Percentiles rank a stretch among this genome's conserved stretches.
These are phyloP conservation scores for Trichoderma sp. DNA, from an alignment of 2,329 filamentous ascomycete genomes.

Conservation along the genomic window DNA sequence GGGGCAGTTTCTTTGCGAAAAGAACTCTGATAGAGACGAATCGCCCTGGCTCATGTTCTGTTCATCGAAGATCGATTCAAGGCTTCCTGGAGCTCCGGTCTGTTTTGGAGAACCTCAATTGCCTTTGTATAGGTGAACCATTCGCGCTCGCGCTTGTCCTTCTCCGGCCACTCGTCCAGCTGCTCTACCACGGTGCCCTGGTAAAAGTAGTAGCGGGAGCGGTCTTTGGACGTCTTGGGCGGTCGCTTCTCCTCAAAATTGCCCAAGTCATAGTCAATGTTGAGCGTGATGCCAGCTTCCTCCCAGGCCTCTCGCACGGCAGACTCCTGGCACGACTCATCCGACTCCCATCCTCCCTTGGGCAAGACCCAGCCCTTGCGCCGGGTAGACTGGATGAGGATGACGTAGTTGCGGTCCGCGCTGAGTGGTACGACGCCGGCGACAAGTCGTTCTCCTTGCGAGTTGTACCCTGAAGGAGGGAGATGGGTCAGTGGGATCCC, in stretches of 20 bases:
- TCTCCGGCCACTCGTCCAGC: slow-evolving; percentile 89
- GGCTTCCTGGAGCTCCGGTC: slow-evolving; percentile 88
- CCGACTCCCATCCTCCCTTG: slow-evolving; percentile 96
- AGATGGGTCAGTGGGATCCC: slow-evolving; percentile 34
- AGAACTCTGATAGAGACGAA: background rate
- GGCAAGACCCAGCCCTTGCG: slow-evolving; percentile 95
- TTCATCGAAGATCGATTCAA: slow-evolving; percentile 78
- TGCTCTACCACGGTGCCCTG: slow-evolving; percentile 87
- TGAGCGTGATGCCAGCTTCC: slow-evolving; percentile 89
- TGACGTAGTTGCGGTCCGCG: slow-evolving; percentile 80
- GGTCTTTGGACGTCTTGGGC: slow-evolving; percentile 70
- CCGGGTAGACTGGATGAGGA: slow-evolving; percentile 90
- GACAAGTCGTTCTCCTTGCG: slow-evolving; percentile 90
- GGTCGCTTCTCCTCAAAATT: slow-evolving; percentile 82
- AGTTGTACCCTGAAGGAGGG: slow-evolving; percentile 74
- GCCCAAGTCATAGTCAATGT: slow-evolving; percentile 82
- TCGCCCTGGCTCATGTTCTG: slow-evolving; percentile 30
- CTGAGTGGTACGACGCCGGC: slow-evolving; percentile 92
- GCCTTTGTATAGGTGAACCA: slow-evolving; percentile 90
- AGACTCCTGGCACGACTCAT: slow-evolving; percentile 84
- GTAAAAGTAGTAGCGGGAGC: slow-evolving; percentile 75
- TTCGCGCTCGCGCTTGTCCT: slow-evolving; percentile 83
- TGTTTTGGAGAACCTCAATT: slow-evolving; percentile 71
- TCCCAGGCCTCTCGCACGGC: slow-evolving; percentile 95
- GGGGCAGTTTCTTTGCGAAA: background rate